A percentile compares a stretch with the other conserved stretches of the same genome.
Evolutionary conservation across 106 monocot genomes (phyloP).

Genomic region (Triglochin maritima): DNA sequence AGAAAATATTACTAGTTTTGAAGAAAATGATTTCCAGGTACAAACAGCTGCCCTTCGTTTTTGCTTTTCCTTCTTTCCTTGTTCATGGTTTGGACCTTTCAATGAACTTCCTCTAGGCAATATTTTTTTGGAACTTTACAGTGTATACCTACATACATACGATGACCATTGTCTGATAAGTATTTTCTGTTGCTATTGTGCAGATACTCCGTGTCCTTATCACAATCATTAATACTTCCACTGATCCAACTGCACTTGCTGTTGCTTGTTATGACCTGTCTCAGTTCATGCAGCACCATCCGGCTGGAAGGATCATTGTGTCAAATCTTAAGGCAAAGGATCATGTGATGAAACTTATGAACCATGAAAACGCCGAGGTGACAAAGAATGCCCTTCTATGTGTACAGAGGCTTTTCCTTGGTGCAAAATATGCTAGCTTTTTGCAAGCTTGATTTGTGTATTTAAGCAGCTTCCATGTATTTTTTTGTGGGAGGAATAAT

Average conservation of each 20-base stretch:
- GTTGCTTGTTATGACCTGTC: constrained; percentile 90
- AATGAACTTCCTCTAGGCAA: no score
- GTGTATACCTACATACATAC: no score
- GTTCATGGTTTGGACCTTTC: no score
- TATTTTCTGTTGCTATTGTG: not conserved
- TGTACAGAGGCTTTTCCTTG: constrained; percentile 91
- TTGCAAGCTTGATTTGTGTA: constrained; percentile 44
- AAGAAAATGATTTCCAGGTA: constrained; percentile 99
- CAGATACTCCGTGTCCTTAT: constrained; percentile 84
- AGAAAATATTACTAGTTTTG: constrained; percentile 88
- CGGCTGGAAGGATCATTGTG: constrained; percentile 53
- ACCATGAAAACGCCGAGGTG: constrained; percentile 80
- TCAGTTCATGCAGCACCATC: constrained; percentile 88
- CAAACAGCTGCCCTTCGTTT: not conserved
- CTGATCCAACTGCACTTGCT: constrained; percentile 75
- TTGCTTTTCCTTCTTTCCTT: not conserved
- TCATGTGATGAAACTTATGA: constrained; percentile 90
- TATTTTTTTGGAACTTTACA: no score
- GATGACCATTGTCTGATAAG: not conserved
- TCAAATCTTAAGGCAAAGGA: constrained; percentile 83
- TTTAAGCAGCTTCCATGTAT: no score
- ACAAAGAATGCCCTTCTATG: constrained; percentile 88
- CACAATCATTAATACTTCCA: constrained; percentile 80
- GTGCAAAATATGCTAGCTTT: constrained; percentile 87
- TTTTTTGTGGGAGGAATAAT: no score